These are phyloP conservation scores for Sugiyamaella floridensis DNA, from an alignment of 805 yeast genomes.

Conservation along the genomic window DNA sequence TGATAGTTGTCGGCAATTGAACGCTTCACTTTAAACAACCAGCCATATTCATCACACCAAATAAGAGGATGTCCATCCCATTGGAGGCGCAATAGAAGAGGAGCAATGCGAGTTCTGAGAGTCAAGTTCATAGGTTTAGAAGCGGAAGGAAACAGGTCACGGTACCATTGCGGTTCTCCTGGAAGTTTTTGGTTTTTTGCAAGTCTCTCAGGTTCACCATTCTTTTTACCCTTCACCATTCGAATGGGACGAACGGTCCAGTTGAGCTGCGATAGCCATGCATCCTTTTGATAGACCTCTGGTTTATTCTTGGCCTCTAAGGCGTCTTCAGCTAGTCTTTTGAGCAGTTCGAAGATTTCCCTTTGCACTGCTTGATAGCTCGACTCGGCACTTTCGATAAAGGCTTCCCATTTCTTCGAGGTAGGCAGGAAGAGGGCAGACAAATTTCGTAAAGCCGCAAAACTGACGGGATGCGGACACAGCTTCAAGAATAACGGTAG, in stretches of 20 bases:
- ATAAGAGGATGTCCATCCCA: conserved; percentile 82
- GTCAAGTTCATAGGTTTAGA: conserved; percentile 49
- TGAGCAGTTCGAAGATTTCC: conserved; percentile 52
- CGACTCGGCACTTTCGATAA: conserved; percentile 60
- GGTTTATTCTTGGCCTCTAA: conserved; percentile 40
- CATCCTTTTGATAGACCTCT: conserved; percentile 50
- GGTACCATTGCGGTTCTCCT: conserved; percentile 93
- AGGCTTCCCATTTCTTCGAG: conserved; percentile 62
- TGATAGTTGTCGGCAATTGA: conserved; percentile 25
- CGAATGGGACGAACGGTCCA: conserved; percentile 66
- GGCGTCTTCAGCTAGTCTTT: conserved; percentile 53
- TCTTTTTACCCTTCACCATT: conserved; percentile 60
- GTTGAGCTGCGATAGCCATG: conserved; percentile 86
- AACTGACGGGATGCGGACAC: conserved; percentile 91
- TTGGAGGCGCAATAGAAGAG: conserved; percentile 63
- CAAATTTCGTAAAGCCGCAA: conserved; percentile 74
- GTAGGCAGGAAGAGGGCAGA: conserved; percentile 76
- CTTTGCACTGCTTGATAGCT: conserved; percentile 53
- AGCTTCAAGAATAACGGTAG: conserved; percentile 59
- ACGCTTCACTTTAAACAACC: conserved; percentile 69
- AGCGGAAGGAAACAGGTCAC: conserved; percentile 42
- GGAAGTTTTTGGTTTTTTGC: conserved; percentile 69
- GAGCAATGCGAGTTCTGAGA: conserved; percentile 66
- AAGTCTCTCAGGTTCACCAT: conserved; percentile 34
- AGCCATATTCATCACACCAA: conserved; percentile 76